phyloP scores from a whole-genome alignment of 208 protist genomes.

The Wallacemonas sp. region DNA sequence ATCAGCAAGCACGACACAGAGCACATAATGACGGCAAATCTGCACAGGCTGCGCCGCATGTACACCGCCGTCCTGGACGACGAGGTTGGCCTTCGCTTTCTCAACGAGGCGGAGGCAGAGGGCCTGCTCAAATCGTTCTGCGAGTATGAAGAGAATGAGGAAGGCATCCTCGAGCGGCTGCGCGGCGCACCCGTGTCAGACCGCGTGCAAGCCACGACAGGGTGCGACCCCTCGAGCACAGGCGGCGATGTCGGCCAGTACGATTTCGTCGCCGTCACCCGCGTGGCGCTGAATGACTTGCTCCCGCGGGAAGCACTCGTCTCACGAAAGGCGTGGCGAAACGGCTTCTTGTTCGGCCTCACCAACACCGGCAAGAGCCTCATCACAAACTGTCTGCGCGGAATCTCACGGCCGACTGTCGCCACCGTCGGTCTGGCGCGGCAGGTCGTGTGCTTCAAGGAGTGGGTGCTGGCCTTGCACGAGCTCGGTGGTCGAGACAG shows the following conservation, averaged over 20 bases:
- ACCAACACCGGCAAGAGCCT: slow-evolving; percentile 85
- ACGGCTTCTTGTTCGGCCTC: slow-evolving; percentile 69
- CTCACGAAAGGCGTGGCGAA: slow-evolving; percentile 54
- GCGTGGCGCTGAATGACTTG: slow-evolving; percentile 63
- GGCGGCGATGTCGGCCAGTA: slow-evolving; percentile 15
- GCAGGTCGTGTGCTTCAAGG: slow-evolving; percentile 70
- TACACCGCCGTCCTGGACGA: slow-evolving; percentile 50
- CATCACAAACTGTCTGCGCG: slow-evolving; percentile 71
- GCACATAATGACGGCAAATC: slow-evolving; percentile 67
- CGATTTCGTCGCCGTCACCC: slow-evolving; percentile 55
- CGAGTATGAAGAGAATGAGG: slow-evolving; percentile 73
- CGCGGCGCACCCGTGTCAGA: slow-evolving; percentile 4
- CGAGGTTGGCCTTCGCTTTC: slow-evolving; percentile 29
- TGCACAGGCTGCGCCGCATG: slow-evolving; percentile 70
- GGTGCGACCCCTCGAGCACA: not conserved
- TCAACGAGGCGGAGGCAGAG: slow-evolving; percentile 36
- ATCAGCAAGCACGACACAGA: slow-evolving; percentile 73
- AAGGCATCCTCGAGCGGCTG: slow-evolving; percentile 33
- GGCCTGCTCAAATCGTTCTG: slow-evolving; percentile 72
- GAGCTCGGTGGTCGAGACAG: slow-evolving; percentile 86
- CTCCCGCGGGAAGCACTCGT: slow-evolving; percentile 67
- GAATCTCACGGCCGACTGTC: slow-evolving; percentile 56
- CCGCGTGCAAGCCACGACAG: not conserved
- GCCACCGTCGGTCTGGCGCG: slow-evolving; percentile 77
- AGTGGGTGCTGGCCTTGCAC: slow-evolving; percentile 79